These are phyloP conservation scores for Fremontodendron californicum DNA, from an alignment of 345 rosid genomes.

Conservation along the genomic window DNA sequence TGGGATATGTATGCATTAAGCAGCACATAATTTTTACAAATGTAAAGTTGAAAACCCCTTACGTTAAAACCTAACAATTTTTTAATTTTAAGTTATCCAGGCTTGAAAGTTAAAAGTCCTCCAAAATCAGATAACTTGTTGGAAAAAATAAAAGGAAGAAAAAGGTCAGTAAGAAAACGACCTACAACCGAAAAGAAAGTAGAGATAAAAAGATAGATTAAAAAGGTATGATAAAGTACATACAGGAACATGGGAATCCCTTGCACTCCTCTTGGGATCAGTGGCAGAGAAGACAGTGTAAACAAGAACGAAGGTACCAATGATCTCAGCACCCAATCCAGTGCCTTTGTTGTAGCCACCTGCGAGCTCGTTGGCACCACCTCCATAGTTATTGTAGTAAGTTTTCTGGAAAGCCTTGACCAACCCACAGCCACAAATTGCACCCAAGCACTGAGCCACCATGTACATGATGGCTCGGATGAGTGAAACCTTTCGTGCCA, in stretches of 20 bases:
- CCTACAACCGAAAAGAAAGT: too few species aligned
- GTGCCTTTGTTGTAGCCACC: constrained; percentile 54
- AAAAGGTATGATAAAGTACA: constrained; percentile 7
- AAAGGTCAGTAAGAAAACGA: constrained; percentile 1
- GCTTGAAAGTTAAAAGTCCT: not conserved
- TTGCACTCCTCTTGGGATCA: constrained; percentile 69
- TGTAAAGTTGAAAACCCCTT: not conserved
- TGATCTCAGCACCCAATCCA: constrained; percentile 71
- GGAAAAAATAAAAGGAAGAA: not conserved
- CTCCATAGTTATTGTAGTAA: constrained; percentile 55
- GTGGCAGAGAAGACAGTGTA: constrained; percentile 82
- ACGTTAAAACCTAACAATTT: not conserved
- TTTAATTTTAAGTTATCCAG: not conserved
- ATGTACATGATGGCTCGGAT: constrained; percentile 53
- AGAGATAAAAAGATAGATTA: not conserved
- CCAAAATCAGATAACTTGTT: not conserved
- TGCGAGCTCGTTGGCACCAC: constrained; percentile 52
- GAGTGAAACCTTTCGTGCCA: constrained; percentile 51
- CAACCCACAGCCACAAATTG: constrained; percentile 60
- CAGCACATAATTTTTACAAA: not conserved
- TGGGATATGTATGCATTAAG: too few species aligned
- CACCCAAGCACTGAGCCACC: constrained; percentile 64
- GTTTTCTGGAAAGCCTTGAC: constrained; percentile 60
- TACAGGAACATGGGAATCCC: constrained; percentile 81
- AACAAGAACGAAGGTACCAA: constrained; percentile 74